phyloP scores from a whole-genome alignment of 257 asterid species.

The Haberlea rhodopensis region DNA sequence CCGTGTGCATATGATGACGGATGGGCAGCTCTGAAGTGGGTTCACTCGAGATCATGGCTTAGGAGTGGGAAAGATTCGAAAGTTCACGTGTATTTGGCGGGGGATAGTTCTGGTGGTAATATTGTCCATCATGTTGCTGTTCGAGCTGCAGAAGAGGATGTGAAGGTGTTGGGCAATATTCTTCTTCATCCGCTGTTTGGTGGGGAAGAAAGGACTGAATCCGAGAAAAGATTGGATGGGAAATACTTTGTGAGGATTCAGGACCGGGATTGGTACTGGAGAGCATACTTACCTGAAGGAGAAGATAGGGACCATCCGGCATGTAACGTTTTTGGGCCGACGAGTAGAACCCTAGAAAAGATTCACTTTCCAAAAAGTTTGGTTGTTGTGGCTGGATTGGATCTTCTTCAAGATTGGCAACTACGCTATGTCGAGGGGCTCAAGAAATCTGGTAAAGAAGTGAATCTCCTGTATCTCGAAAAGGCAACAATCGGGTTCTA shows the following conservation, averaged over 20 bases:
- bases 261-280: constrained; percentile 55
- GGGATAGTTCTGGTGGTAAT: constrained; percentile 51
- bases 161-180: constrained; percentile 38
- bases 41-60: constrained; percentile 39
- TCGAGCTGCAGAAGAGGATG: constrained; percentile 35
- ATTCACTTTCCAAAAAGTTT: constrained; percentile 36
- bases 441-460: constrained; percentile 36
- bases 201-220: constrained; percentile 38
- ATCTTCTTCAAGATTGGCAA: constrained; percentile 51
- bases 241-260: constrained; percentile 42
- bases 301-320: constrained; percentile 51
- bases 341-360: constrained; percentile 30
- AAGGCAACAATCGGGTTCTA: constrained; percentile 49
- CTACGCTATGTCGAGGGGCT: constrained; percentile 42
- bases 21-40: constrained; percentile 47
- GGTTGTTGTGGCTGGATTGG: constrained; percentile 44
- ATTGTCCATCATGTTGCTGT: constrained; percentile 39
- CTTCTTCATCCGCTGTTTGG: constrained; percentile 49
- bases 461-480: constrained; percentile 36
- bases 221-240: constrained; percentile 38
- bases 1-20: constrained; percentile 51
- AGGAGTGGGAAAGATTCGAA: constrained; percentile 36
- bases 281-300: constrained; percentile 44
- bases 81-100: constrained; percentile 39
- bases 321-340: constrained; percentile 46